phyloP scores from a whole-genome alignment of 139 green algal genomes.

The Desmodesmus armatus region DNA sequence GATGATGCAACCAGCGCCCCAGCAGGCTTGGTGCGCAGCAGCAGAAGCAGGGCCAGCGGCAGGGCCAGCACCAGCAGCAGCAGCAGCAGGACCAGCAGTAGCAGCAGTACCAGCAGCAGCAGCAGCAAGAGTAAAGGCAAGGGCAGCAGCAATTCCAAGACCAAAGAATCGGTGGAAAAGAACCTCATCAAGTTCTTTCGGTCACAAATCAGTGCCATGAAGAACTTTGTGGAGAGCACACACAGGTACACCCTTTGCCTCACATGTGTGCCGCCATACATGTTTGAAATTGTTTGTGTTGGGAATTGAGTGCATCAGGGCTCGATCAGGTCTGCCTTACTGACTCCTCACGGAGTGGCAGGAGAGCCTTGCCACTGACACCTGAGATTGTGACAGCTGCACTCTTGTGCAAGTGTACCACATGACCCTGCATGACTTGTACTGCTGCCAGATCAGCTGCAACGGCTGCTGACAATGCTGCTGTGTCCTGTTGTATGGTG shows the following conservation, averaged over 20 bases:
- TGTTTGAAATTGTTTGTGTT: too few relatives aligned
- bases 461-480: too few relatives aligned
- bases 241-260: not conserved
- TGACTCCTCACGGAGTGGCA: too few relatives aligned
- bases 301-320: too few relatives aligned
- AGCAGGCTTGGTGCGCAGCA: not conserved
- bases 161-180: too few relatives aligned
- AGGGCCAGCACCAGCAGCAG: not conserved
- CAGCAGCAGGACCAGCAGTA: not conserved
- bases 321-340: too few relatives aligned
- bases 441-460: too few relatives aligned
- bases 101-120: not conserved
- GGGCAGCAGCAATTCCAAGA: not conserved
- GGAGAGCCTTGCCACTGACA: too few relatives aligned
- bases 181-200: not conserved
- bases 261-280: not conserved
- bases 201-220: not conserved
- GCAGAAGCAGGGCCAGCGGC: not conserved
- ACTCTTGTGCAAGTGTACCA: too few relatives aligned
- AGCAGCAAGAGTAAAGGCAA: not conserved
- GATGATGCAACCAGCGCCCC: not conserved
- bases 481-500: too few relatives aligned
- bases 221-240: slow-evolving; percentile 28
- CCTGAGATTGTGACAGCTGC: too few relatives aligned
- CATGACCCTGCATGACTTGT: too few relatives aligned